phyloP scores from a whole-genome alignment of 148 eudicot genomes.

The Chenopodium quinoa region DNA sequence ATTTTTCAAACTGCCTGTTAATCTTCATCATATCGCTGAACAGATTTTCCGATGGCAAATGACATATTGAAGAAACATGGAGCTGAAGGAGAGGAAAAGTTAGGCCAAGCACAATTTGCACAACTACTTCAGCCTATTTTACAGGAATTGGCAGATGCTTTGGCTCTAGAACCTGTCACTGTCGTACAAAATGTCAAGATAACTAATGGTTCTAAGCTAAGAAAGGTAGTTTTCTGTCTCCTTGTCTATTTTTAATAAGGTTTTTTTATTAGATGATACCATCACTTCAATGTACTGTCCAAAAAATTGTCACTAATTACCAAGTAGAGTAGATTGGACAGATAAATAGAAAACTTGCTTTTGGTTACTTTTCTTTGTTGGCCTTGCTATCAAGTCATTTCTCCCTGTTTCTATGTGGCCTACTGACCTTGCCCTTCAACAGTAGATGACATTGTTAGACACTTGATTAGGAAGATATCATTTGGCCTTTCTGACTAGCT shows the following conservation, averaged over 20 bases:
- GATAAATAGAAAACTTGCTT: neutral
- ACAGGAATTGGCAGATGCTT: slow-evolving; percentile 57
- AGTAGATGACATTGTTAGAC: neutral
- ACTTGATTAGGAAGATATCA: neutral
- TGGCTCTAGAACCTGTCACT: slow-evolving; percentile 45
- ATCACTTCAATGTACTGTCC: neutral
- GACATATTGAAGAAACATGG: slow-evolving; percentile 59
- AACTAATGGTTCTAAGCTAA: slow-evolving; percentile 51
- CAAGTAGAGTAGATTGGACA: no score
- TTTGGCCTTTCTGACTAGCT: neutral
- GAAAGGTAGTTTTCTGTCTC: slow-evolving; percentile 38
- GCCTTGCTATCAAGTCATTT: neutral
- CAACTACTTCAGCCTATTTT: slow-evolving; percentile 51
- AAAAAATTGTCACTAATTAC: neutral
- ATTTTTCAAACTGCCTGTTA: neutral
- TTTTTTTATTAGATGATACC: neutral
- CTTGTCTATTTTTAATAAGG: neutral
- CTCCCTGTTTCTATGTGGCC: neutral
- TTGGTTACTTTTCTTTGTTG: neutral
- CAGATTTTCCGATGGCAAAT: slow-evolving; percentile 54
- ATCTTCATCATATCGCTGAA: slow-evolving; percentile 8
- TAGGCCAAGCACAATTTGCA: slow-evolving; percentile 73
- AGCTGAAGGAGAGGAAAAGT: slow-evolving; percentile 54
- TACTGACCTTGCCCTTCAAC: neutral
- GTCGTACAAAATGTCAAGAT: slow-evolving; percentile 52